Evolutionary conservation across 2,329 filamentous ascomycete genomes (phyloP).

Genomic region (Dendrostoma leiphaemia): DNA sequence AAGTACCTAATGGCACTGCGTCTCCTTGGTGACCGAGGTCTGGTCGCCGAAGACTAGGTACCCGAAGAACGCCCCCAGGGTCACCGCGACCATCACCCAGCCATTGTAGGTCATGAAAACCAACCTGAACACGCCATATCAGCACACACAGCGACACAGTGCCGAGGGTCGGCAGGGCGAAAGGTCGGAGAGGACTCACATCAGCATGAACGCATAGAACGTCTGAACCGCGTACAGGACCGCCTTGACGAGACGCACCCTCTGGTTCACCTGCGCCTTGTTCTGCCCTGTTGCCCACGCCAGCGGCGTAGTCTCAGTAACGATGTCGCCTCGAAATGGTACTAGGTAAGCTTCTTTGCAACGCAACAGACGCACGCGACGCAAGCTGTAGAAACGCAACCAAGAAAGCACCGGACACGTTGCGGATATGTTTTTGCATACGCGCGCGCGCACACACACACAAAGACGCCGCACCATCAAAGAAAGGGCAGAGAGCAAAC

Average conservation of each 20-base stretch:
- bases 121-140: conserved; percentile 68
- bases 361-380: background rate
- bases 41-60: conserved; percentile 77
- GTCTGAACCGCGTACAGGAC: conserved; percentile 87
- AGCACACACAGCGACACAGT: background rate
- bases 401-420: no score
- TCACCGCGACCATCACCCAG: conserved; percentile 92
- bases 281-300: conserved; percentile 69
- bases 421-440: no score
- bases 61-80: conserved; percentile 83
- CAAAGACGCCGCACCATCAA: no score
- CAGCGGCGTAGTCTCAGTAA: conserved; percentile 64
- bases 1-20: conserved; percentile 77
- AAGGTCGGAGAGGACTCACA: conserved; percentile 65
- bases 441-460: no score
- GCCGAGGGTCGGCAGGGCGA: background rate
- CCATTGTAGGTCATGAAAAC: conserved; percentile 99
- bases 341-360: conserved; percentile 20
- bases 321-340: conserved; percentile 31
- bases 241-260: conserved; percentile 76
- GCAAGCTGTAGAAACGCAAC: background rate
- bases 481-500: no score
- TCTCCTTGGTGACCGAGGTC: conserved; percentile 74
- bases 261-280: conserved; percentile 59
- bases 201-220: conserved; percentile 99